These are phyloP conservation scores for Metarhizium brunneum DNA, from an alignment of 2,329 filamentous ascomycete species.

Conservation along the genomic window DNA sequence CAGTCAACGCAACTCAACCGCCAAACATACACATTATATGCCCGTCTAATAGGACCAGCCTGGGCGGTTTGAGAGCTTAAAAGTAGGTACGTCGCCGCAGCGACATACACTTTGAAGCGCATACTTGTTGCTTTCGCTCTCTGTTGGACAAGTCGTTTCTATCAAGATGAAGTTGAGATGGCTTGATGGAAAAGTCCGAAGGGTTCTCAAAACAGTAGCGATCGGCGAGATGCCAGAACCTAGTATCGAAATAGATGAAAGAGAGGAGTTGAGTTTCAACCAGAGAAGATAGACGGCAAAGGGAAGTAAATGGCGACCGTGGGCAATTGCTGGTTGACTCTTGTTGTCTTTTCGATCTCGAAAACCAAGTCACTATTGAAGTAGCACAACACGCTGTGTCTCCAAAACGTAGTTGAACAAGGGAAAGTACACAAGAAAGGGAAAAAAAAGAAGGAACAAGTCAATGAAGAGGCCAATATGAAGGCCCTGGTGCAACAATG, in stretches of 20 bases:
- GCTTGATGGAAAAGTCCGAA: background rate
- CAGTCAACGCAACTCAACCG: too few species aligned
- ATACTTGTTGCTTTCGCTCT: background rate
- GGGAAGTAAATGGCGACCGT: background rate
- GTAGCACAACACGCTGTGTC: background rate
- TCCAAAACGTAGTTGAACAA: background rate
- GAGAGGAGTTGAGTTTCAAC: background rate
- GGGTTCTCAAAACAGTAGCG: background rate
- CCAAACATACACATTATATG: constrained; percentile 19
- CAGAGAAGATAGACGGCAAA: background rate
- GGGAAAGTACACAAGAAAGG: background rate
- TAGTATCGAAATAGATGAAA: background rate
- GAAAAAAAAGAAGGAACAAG: background rate
- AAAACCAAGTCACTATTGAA: too few species aligned
- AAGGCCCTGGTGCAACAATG: background rate
- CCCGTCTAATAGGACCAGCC: constrained; percentile 27
- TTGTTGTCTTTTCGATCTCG: background rate
- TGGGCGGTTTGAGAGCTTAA: constrained; percentile 18
- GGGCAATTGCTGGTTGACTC: background rate
- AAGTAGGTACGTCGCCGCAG: constrained; percentile 17
- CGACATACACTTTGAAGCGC: constrained; percentile 7
- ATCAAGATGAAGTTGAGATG: background rate
- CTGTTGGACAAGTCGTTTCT: background rate
- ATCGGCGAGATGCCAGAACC: background rate
- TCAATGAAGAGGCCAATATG: background rate